Evolutionary conservation across 2,329 filamentous ascomycete genomes (phyloP).

Genomic region (Ascochyta pisi): DNA sequence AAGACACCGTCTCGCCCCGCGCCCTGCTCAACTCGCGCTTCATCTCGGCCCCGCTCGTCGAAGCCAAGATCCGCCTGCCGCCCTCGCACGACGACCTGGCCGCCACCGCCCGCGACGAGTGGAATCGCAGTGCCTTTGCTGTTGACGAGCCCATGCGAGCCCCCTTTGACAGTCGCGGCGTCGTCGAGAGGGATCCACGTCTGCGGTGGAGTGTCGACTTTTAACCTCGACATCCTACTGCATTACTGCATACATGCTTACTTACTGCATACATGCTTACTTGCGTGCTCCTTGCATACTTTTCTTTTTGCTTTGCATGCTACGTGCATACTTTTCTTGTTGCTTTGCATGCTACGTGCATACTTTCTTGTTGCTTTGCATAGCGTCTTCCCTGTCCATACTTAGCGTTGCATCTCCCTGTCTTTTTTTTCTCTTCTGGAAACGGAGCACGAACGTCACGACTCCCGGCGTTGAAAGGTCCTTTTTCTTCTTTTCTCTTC

Average conservation of each 20-base stretch:
- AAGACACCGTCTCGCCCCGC: conserved; percentile 48
- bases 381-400: neutral
- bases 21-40: conserved; percentile 46
- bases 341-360: too few relatives aligned
- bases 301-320: neutral
- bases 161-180: conserved; percentile 46
- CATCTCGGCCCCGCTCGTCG: conserved; percentile 47
- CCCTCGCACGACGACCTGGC: conserved; percentile 39
- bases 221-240: conserved; percentile 16
- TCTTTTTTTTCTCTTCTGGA: too few relatives aligned
- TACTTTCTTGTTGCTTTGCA: neutral
- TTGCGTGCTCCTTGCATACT: neutral
- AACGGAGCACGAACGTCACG: neutral
- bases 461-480: neutral
- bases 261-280: too few relatives aligned
- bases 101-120: conserved; percentile 19
- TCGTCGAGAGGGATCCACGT: conserved; percentile 44
- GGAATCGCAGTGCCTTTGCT: conserved; percentile 29
- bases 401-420: neutral
- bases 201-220: conserved; percentile 55
- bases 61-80: conserved; percentile 48
- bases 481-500: neutral
- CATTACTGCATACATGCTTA: neutral
- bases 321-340: too few relatives aligned
- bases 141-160: conserved; percentile 26